Conservation (phyloP, 108 stramenopile genomes). For the Thalassiosira profunda region DNA sequence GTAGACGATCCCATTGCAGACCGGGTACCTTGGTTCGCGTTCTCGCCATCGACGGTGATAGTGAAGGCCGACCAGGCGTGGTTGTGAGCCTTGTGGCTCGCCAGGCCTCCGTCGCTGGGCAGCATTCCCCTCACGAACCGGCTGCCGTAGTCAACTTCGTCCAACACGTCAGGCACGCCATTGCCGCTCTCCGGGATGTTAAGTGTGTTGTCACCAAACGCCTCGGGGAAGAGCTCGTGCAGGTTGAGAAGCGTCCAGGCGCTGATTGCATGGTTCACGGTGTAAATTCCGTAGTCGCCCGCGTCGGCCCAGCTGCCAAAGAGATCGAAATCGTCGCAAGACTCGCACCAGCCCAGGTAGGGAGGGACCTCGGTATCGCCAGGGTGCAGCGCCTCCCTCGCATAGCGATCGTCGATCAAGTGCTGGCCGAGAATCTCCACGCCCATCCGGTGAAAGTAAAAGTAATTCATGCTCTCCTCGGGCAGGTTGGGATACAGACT, state of each 20-base stretch:
- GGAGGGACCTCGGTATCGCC: slow-evolving; percentile 15
- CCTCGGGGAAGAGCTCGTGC: slow-evolving; percentile 24
- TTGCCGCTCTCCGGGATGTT: slow-evolving; percentile 35
- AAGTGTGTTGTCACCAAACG: slow-evolving; percentile 13
- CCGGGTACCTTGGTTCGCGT: neutral
- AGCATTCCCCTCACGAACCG: slow-evolving; percentile 35
- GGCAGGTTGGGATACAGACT: slow-evolving; percentile 28
- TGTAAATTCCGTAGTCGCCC: slow-evolving; percentile 27
- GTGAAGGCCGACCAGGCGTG: slow-evolving; percentile 32
- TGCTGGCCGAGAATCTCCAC: slow-evolving; percentile 11
- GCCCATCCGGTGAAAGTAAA: slow-evolving; percentile 40
- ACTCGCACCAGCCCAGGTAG: slow-evolving; percentile 23
- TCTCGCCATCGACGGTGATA: slow-evolving; percentile 23
- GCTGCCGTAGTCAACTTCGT: slow-evolving; percentile 32
- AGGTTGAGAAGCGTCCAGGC: slow-evolving; percentile 28
- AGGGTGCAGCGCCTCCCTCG: slow-evolving; percentile 21
- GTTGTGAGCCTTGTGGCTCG: slow-evolving; percentile 30
- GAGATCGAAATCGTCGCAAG: slow-evolving; percentile 23
- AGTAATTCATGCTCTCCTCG: slow-evolving; percentile 41
- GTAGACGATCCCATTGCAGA: slow-evolving; percentile 37
- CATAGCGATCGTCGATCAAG: slow-evolving; percentile 26
- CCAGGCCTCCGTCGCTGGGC: slow-evolving; percentile 27
- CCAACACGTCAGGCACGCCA: slow-evolving; percentile 21
- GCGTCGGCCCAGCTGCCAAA: slow-evolving; percentile 30
- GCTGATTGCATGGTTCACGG: slow-evolving; percentile 25